Conservation (phyloP, 176 grass and related monocot species). For the Aechmea fasciata region DNA sequence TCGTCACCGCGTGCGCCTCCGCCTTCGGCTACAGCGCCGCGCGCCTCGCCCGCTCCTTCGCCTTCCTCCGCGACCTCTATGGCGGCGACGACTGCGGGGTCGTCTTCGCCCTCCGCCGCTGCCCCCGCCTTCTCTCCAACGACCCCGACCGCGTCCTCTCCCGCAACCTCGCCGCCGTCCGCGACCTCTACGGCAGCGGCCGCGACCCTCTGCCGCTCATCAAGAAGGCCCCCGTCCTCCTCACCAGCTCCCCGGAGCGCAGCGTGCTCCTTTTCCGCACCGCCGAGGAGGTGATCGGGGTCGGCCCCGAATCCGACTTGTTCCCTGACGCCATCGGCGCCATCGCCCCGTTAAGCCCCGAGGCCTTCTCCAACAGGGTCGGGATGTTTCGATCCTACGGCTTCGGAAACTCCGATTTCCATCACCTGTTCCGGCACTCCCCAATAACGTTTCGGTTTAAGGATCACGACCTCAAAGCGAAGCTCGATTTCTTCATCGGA, state of each 20-base stretch:
- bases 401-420: too few relatives aligned
- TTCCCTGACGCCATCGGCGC: neutral
- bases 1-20: neutral
- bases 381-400: too few relatives aligned
- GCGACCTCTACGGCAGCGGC: too few relatives aligned
- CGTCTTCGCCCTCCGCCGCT: neutral
- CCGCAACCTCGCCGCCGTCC: too few relatives aligned
- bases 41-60: neutral
- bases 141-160: neutral
- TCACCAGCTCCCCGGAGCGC: neutral
- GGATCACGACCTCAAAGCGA: neutral
- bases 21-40: neutral
- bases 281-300: neutral
- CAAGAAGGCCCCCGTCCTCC: too few relatives aligned
- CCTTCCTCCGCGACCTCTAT: neutral
- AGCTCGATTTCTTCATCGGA: slow-evolving; percentile 4
- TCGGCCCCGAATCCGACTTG: neutral
- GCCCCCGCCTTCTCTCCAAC: neutral
- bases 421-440: too few relatives aligned
- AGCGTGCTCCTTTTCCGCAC: neutral
- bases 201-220: too few relatives aligned
- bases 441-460: neutral
- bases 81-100: neutral
- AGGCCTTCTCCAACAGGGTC: neutral
- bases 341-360: neutral